A percentile compares a stretch with the other conserved stretches of the same genome.
Evolutionary conservation across 2,329 filamentous ascomycete genomes (phyloP).

Genomic region (Aspergillus sp.): DNA sequence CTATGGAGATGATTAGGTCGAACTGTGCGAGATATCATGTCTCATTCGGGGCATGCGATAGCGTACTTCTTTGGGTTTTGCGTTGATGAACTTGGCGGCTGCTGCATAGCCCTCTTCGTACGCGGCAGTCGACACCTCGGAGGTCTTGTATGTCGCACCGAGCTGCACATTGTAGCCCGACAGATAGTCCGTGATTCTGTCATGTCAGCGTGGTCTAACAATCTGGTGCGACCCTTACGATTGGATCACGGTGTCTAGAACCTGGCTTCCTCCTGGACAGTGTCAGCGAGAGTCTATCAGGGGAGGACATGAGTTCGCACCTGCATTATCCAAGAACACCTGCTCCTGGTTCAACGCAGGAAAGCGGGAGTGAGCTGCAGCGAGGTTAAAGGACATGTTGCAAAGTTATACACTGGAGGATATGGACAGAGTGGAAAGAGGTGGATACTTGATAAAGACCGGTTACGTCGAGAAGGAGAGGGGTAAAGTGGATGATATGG

Average conservation of each 20-base stretch:
- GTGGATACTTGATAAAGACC: background rate
- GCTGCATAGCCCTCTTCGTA: constrained; percentile 62
- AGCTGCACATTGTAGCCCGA: constrained; percentile 70
- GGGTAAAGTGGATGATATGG: background rate
- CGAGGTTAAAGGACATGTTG: constrained; percentile 50
- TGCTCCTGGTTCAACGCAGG: constrained; percentile 66
- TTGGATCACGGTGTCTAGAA: constrained; percentile 64
- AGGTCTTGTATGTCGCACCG: constrained; percentile 65
- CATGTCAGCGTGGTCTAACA: background rate
- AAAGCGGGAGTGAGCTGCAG: constrained; percentile 59
- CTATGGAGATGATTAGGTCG: background rate
- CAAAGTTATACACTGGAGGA: constrained; percentile 2
- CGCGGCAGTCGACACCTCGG: constrained; percentile 56
- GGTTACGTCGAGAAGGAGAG: background rate
- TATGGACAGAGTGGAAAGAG: background rate
- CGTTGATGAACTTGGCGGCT: constrained; percentile 69
- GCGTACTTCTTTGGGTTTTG: constrained; percentile 60
- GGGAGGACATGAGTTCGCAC: constrained; percentile 9
- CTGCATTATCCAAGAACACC: constrained; percentile 71
- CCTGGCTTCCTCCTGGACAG: constrained; percentile 63
- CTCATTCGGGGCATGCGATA: no score
- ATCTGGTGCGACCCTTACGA: constrained; percentile 47
- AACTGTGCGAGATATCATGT: background rate
- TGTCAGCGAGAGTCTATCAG: background rate
- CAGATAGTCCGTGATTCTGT: constrained; percentile 64